A percentile compares a stretch with the other conserved stretches of the same genome.
These are phyloP conservation scores for Boletus hoseneyae DNA, from an alignment of 1,284 basidiomycete genomes.

Conservation along the genomic window DNA sequence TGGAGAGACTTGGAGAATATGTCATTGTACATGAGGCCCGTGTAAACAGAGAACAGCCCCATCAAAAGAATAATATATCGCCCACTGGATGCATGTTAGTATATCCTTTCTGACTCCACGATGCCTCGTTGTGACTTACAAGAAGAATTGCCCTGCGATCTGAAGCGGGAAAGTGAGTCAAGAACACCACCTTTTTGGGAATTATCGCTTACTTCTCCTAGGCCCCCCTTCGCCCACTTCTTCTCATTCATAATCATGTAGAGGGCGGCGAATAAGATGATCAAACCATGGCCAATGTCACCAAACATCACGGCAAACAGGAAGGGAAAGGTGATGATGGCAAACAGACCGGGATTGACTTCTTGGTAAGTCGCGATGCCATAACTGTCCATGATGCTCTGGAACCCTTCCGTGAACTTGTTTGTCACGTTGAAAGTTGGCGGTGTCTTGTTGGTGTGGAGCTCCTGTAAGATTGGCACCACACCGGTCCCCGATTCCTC, in stretches of 20 bases:
- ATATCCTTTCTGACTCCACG: neutral
- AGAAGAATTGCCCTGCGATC: conserved; percentile 92
- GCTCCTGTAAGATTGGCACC: conserved; percentile 89
- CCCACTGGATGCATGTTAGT: conserved; percentile 53
- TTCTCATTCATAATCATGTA: conserved; percentile 88
- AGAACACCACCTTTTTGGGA: neutral
- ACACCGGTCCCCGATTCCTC: conserved; percentile 93
- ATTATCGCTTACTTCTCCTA: conserved; percentile 67
- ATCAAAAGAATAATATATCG: conserved; percentile 98
- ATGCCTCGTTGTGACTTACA: conserved; percentile 51
- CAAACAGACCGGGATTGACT: conserved; percentile 95
- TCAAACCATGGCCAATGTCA: conserved; percentile 93
- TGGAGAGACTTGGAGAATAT: conserved; percentile 94
- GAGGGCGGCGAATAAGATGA: conserved; percentile 76
- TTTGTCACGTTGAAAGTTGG: conserved; percentile 96
- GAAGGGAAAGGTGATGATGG: conserved; percentile 96
- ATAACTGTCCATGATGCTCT: conserved; percentile 97
- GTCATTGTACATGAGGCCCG: conserved; percentile 98
- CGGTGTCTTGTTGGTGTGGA: conserved; percentile 87
- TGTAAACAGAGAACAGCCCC: conserved; percentile 95
- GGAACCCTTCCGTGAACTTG: conserved; percentile 97
- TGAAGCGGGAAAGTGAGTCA: conserved; percentile 34
- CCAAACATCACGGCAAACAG: conserved; percentile 99
- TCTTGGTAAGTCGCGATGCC: conserved; percentile 96
- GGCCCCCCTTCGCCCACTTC: conserved; percentile 70